Conservation (phyloP, 1,284 basidiomycete genomes). For the Ustilago nuda region DNA sequence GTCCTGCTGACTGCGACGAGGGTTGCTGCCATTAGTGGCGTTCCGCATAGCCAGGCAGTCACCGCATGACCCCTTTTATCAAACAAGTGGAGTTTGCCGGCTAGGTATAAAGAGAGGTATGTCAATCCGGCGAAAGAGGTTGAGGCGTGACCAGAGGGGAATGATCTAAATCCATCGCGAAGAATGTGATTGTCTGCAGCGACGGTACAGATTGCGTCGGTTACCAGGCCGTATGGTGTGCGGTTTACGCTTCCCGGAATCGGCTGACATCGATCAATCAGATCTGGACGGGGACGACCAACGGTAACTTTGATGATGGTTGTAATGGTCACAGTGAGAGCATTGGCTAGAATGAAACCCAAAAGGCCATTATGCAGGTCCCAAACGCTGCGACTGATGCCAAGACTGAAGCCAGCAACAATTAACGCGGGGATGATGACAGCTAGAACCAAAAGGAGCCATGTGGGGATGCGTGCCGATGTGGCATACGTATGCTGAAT, state of each 20-base stretch:
- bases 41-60: conserved; percentile 85
- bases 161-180: conserved; percentile 82
- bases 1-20: conserved; percentile 80
- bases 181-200: conserved; percentile 27
- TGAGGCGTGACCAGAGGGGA: conserved; percentile 92
- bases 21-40: conserved; percentile 81
- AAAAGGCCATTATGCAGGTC: conserved; percentile 85
- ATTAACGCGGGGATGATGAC: conserved; percentile 71
- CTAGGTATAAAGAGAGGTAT: conserved; percentile 83
- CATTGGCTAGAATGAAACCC: conserved; percentile 79
- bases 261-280: conserved; percentile 81
- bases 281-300: conserved; percentile 80
- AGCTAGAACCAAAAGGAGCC: conserved; percentile 64
- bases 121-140: conserved; percentile 92
- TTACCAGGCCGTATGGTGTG: conserved; percentile 77
- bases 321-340: conserved; percentile 83
- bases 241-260: conserved; percentile 75
- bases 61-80: conserved; percentile 83
- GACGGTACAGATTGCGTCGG: conserved; percentile 81
- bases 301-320: conserved; percentile 83
- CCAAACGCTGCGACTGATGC: conserved; percentile 84
- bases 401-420: conserved; percentile 76
- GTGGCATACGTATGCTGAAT: conserved; percentile 78
- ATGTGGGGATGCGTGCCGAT: conserved; percentile 84
- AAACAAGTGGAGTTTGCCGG: conserved; percentile 86